Conservation (phyloP, 2,329 filamentous ascomycete species). For the Tricladium varicosporioides region DNA sequence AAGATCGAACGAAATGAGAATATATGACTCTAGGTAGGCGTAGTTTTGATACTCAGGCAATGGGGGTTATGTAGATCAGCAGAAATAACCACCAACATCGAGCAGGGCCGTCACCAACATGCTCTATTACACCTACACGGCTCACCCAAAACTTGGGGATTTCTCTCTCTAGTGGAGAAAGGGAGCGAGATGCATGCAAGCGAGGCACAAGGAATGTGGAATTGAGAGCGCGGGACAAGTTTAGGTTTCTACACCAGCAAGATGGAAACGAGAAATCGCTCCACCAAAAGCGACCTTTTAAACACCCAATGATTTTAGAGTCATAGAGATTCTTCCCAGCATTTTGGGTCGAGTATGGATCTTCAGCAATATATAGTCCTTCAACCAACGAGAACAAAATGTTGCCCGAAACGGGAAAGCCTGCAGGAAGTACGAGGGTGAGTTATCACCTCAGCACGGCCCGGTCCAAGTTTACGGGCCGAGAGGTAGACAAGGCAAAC, state of each 20-base stretch:
- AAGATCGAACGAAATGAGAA: neutral
- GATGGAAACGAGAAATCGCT: neutral
- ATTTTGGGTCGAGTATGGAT: neutral
- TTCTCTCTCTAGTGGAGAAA: neutral
- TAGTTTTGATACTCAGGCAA: neutral
- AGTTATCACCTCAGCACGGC: neutral
- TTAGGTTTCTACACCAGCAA: too few relatives aligned
- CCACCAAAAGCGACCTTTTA: too few relatives aligned
- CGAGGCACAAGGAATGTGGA: neutral
- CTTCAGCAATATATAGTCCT: neutral
- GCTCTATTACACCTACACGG: neutral
- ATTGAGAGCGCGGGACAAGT: neutral
- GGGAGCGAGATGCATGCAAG: neutral
- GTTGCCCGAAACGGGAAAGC: neutral
- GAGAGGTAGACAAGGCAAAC: neutral
- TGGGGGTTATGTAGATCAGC: neutral
- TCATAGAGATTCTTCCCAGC: neutral
- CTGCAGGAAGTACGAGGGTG: neutral
- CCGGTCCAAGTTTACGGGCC: neutral
- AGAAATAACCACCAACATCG: neutral
- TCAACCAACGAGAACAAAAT: neutral
- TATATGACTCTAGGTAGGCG: neutral
- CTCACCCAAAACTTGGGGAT: neutral
- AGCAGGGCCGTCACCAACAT: neutral
- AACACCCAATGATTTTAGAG: neutral